A percentile compares a stretch with the other conserved stretches of the same genome.
These are phyloP conservation scores for Fraxinus anomala DNA, from an alignment of 257 asterid genomes.

Conservation along the genomic window DNA sequence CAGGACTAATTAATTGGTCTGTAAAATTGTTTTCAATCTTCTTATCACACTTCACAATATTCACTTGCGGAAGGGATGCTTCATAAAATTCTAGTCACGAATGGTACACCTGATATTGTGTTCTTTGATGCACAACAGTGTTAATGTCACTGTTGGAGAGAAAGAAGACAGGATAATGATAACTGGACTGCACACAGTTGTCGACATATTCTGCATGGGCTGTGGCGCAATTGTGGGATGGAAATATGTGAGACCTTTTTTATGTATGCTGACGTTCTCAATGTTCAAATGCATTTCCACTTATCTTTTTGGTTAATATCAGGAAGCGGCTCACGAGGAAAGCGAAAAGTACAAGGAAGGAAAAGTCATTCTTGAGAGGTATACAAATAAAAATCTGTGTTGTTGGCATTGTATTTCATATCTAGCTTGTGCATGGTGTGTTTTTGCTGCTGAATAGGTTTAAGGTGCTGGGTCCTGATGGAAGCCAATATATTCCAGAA, in stretches of 20 bases:
- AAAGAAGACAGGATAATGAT: conserved; percentile 76
- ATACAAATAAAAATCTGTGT: conserved; percentile 4
- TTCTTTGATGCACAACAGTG: conserved; percentile 43
- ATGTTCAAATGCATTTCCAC: neutral
- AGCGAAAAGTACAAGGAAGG: conserved; percentile 81
- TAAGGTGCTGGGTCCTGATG: conserved; percentile 74
- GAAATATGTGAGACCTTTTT: conserved; percentile 66
- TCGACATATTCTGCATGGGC: conserved; percentile 75
- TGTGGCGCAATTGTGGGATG: conserved; percentile 91
- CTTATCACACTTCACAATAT: neutral
- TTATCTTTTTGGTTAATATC: conserved; percentile 15
- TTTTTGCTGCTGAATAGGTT: conserved; percentile 44
- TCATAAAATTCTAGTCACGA: neutral
- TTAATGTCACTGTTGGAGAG: conserved; percentile 69
- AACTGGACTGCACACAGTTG: conserved; percentile 83
- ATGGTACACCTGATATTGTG: conserved; percentile 24
- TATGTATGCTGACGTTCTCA: neutral
- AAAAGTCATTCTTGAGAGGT: conserved; percentile 82
- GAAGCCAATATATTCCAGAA: conserved; percentile 56
- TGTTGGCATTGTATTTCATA: neutral
- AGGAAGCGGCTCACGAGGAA: conserved; percentile 66
- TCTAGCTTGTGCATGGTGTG: conserved; percentile 10
- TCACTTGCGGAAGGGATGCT: neutral
- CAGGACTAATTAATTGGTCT: neutral
- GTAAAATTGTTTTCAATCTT: neutral